Percentiles rank a stretch among this genome's conserved stretches.
Evolutionary conservation across 805 yeast species (phyloP).

Genomic region (Torulaspora indica): DNA sequence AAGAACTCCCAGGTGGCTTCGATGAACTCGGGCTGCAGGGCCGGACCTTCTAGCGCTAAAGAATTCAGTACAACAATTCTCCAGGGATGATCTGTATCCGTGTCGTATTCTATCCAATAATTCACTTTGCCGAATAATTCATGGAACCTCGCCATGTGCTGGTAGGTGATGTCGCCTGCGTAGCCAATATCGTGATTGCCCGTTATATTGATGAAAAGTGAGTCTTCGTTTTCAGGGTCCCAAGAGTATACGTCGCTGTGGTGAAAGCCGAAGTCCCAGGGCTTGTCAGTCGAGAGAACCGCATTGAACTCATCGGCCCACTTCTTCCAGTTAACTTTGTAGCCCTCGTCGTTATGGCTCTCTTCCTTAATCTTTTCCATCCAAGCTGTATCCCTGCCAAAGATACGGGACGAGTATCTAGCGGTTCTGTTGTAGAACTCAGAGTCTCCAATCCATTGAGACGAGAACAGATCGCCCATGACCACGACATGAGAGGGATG

Average conservation of each 20-base stretch:
- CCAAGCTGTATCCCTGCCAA: conserved; percentile 62
- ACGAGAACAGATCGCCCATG: conserved; percentile 87
- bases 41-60: conserved; percentile 85
- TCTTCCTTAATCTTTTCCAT: conserved; percentile 37
- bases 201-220: conserved; percentile 73
- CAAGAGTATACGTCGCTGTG: conserved; percentile 64
- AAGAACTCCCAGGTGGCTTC: conserved; percentile 71
- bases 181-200: conserved; percentile 98
- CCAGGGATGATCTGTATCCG: conserved; percentile 66
- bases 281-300: conserved; percentile 23
- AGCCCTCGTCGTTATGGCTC: conserved; percentile 30
- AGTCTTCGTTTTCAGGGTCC: conserved; percentile 50
- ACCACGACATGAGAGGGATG: conserved; percentile 79
- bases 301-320: conserved; percentile 28
- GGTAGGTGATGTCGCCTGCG: conserved; percentile 89
- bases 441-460: conserved; percentile 89
- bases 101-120: conserved; percentile 67
- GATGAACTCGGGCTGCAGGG: conserved; percentile 65
- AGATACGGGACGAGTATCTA: conserved; percentile 67
- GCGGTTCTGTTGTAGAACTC: conserved; percentile 79
- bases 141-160: conserved; percentile 77
- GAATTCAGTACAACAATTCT: conserved; percentile 85
- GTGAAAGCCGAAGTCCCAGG: conserved; percentile 42
- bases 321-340: conserved; percentile 26
- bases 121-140: conserved; percentile 79